phyloP scores from a whole-genome alignment of 176 grass and related monocot species.

The Dendrocalamus sinicus region DNA sequence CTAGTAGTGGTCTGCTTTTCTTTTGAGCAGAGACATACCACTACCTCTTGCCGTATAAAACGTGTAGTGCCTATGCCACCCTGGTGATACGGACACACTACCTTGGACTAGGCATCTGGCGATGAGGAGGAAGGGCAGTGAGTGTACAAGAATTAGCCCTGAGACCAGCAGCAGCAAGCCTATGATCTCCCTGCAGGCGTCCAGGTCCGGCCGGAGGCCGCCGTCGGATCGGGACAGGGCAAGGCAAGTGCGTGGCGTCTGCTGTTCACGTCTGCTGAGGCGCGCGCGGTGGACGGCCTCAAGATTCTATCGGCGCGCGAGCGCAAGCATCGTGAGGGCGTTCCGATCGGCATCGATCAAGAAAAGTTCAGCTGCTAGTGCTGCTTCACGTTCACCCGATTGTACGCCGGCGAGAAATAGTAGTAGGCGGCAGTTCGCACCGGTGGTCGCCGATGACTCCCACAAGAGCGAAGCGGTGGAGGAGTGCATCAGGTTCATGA shows the following conservation, averaged over 20 bases:
- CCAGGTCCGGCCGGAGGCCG: constrained; percentile 38
- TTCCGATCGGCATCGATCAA: constrained; percentile 47
- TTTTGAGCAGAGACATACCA: constrained; percentile 31
- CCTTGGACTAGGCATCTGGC: constrained; percentile 23
- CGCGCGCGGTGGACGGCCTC: constrained; percentile 58
- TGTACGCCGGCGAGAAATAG: constrained; percentile 64
- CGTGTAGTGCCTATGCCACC: constrained; percentile 23
- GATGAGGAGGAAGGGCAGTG: constrained; percentile 65
- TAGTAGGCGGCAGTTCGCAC: constrained; percentile 24
- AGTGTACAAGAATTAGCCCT: constrained; percentile 60
- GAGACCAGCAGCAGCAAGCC: constrained; percentile 54
- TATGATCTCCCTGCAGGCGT: constrained; percentile 35
- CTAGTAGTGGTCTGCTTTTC: constrained; percentile 31
- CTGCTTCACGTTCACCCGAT: constrained; percentile 50
- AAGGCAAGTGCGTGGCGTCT: constrained; percentile 26
- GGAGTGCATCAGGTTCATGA: constrained; percentile 98
- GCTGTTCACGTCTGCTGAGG: constrained; percentile 59
- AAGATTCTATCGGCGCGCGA: constrained; percentile 59
- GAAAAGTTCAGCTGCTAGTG: constrained; percentile 20
- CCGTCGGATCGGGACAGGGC: constrained; percentile 22
- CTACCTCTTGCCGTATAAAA: constrained; percentile 54
- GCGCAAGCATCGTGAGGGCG: constrained; percentile 43
- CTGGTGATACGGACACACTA: constrained; percentile 30
- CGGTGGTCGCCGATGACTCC: constrained; percentile 52
- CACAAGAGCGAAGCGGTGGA: constrained; percentile 90